phyloP scores from a whole-genome alignment of 805 yeast genomes.

The Maudiozyma saulgeensis region DNA sequence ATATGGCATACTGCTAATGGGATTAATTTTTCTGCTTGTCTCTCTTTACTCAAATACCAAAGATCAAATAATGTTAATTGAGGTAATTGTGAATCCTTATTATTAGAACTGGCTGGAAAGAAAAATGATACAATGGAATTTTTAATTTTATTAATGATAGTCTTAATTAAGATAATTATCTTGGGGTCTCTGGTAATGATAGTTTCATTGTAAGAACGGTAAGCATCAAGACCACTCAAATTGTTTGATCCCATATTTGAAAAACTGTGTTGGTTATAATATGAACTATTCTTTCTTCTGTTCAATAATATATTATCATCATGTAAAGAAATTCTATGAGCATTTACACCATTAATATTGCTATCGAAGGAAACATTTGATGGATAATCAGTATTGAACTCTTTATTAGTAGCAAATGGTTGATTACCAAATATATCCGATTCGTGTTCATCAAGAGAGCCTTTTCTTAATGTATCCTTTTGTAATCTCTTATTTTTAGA shows the following conservation, averaged over 20 bases:
- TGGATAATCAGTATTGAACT: background rate
- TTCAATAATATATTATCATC: conserved; percentile 17
- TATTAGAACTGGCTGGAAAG: conserved; percentile 15
- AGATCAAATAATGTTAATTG: conserved; percentile 19
- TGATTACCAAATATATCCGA: conserved; percentile 28
- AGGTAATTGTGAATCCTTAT: conserved; percentile 3
- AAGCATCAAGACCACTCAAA: background rate
- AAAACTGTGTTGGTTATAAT: background rate
- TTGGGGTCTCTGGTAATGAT: conserved; percentile 22
- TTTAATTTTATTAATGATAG: conserved; percentile 7
- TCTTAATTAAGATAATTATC: conserved; percentile 9
- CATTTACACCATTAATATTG: background rate
- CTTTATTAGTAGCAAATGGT: background rate
- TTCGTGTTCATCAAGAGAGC: background rate
- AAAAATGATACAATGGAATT: conserved; percentile 12
- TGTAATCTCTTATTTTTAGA: background rate
- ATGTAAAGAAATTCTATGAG: conserved; percentile 17
- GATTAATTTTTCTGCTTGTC: conserved; percentile 53
- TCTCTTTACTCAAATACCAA: conserved; percentile 26
- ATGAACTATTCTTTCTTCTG: background rate
- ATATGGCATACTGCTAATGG: conserved; percentile 60
- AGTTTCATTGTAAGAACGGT: conserved; percentile 15
- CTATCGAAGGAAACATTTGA: background rate
- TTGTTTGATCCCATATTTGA: background rate
- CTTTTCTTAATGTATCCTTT: background rate